phyloP scores from a whole-genome alignment of 2,329 filamentous ascomycete genomes.

The Paecilomyces fulvus region DNA sequence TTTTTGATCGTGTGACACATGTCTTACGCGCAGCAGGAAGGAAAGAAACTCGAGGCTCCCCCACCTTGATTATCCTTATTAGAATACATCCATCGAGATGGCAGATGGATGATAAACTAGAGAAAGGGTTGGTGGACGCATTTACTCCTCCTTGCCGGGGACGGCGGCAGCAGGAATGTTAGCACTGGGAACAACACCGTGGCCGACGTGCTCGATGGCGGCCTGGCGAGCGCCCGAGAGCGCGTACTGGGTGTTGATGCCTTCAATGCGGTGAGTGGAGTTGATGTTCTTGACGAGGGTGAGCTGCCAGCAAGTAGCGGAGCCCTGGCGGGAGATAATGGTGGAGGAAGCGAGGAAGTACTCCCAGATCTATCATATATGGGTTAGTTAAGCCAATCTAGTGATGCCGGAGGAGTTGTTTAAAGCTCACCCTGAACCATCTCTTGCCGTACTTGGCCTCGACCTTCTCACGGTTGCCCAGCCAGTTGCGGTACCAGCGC shows the following conservation, averaged over 20 bases:
- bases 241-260: constrained; percentile 59
- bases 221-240: constrained; percentile 57
- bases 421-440: constrained; percentile 80
- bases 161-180: constrained; percentile 14
- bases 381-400: constrained; percentile 3
- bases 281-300: constrained; percentile 85
- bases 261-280: constrained; percentile 71
- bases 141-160: constrained; percentile 20
- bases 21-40: neutral
- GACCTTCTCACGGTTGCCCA: constrained; percentile 86
- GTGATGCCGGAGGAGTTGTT: neutral
- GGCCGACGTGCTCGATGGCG: constrained; percentile 25
- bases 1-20: neutral
- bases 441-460: constrained; percentile 88
- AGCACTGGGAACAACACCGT: constrained; percentile 27
- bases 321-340: constrained; percentile 75
- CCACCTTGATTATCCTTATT: neutral
- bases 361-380: constrained; percentile 64
- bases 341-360: constrained; percentile 81
- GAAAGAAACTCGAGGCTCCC: neutral
- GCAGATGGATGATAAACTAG: neutral
- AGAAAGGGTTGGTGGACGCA: neutral
- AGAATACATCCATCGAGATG: neutral
- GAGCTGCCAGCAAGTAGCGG: constrained; percentile 81
- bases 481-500: constrained; percentile 99